These are phyloP conservation scores for Pichia cactophila DNA, from an alignment of 1,139 yeast genomes.

Conservation along the genomic window DNA sequence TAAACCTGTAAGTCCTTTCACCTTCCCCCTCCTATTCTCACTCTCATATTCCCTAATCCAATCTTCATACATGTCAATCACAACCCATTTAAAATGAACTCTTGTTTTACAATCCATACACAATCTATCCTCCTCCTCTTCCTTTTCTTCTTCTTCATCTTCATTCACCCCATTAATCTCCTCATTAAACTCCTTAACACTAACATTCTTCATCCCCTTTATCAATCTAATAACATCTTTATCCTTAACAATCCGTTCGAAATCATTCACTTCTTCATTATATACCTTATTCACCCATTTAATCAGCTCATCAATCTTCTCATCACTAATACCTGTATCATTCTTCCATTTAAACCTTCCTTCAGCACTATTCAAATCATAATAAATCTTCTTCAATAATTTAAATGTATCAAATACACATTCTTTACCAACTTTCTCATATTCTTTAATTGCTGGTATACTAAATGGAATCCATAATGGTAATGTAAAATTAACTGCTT, in stretches of 20 bases:
- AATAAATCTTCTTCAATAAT: conserved; percentile 22
- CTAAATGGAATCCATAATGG: conserved; percentile 64
- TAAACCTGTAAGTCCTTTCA: background rate
- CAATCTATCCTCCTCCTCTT: conserved; percentile 23
- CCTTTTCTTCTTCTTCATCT: conserved; percentile 1
- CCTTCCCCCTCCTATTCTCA: background rate
- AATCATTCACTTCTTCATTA: conserved; percentile 7
- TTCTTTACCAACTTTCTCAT: conserved; percentile 46
- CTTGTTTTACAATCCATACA: conserved; percentile 28
- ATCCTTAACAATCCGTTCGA: background rate
- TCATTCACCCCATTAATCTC: background rate
- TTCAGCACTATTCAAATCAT: conserved; percentile 12
- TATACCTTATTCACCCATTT: conserved; percentile 9
- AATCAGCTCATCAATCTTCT: background rate
- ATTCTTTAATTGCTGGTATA: conserved; percentile 48
- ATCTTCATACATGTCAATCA: conserved; percentile 22
- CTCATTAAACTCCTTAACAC: conserved; percentile 2
- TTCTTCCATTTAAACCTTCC: conserved; percentile 9
- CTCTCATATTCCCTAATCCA: background rate
- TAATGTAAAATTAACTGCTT: conserved; percentile 74
- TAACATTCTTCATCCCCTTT: background rate
- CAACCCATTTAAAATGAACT: conserved; percentile 29
- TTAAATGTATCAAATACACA: conserved; percentile 42
- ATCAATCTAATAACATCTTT: background rate
- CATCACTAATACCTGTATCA: conserved; percentile 7